phyloP scores from a whole-genome alignment of 257 asterid species.

The Solanum bulbocastanum region DNA sequence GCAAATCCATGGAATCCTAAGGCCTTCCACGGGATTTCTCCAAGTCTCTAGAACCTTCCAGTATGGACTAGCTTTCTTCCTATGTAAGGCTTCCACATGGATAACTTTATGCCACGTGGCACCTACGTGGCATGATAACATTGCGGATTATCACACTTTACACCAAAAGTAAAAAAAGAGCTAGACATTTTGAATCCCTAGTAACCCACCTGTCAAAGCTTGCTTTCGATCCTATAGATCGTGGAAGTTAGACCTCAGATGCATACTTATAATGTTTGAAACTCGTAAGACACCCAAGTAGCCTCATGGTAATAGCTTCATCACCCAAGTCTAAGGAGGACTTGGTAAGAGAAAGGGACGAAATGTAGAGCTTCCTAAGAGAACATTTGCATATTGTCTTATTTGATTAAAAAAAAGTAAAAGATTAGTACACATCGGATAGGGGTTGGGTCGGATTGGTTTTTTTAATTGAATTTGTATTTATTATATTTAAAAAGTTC shows the following conservation, averaged over 20 bases:
- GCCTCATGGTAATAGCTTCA: background rate
- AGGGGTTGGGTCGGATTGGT: background rate
- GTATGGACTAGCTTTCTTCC: too few relatives aligned
- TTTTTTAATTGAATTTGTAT: background rate
- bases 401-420: background rate
- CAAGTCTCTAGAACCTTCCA: too few relatives aligned
- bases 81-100: too few relatives aligned
- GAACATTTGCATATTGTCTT: background rate
- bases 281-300: background rate
- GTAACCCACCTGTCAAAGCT: background rate
- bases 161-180: too few relatives aligned
- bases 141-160: too few relatives aligned
- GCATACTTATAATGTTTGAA: background rate
- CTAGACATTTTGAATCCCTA: background rate
- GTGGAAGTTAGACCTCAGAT: background rate
- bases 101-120: too few relatives aligned
- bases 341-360: background rate
- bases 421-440: background rate
- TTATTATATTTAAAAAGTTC: too few relatives aligned
- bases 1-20: too few relatives aligned
- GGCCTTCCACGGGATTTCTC: too few relatives aligned
- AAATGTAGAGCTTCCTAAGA: background rate
- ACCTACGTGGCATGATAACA: too few relatives aligned
- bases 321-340: background rate
- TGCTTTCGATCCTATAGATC: background rate